phyloP scores from a whole-genome alignment of 2,329 filamentous ascomycete species.

The Cercospora brassicicola region DNA sequence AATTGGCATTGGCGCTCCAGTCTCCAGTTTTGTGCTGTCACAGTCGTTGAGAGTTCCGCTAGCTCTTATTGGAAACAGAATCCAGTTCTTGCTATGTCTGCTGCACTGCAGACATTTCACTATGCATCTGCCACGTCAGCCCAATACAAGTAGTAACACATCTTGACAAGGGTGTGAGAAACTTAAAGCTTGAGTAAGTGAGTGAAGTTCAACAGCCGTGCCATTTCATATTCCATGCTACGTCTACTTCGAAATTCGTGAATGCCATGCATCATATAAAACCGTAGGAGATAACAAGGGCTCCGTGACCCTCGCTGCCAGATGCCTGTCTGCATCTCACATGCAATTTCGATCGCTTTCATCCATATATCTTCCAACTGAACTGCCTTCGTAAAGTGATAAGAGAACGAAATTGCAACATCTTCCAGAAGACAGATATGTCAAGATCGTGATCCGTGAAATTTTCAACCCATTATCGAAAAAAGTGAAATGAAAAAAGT shows the following conservation, averaged over 20 bases:
- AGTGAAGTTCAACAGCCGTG: slow-evolving; percentile 2
- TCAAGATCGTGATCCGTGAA: background rate
- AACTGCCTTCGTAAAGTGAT: background rate
- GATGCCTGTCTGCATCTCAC: background rate
- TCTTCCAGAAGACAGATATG: background rate
- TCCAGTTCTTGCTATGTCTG: background rate
- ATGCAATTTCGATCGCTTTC: background rate
- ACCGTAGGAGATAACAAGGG: background rate
- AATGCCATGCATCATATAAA: slow-evolving; percentile 5
- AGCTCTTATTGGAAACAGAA: background rate
- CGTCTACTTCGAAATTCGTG: background rate
- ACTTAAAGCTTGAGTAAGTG: background rate
- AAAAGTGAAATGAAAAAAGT: background rate
- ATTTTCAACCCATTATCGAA: background rate
- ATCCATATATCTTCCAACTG: background rate
- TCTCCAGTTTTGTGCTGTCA: background rate
- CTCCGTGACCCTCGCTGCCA: background rate
- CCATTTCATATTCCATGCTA: slow-evolving; percentile 5
- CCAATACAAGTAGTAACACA: background rate
- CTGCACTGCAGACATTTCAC: background rate
- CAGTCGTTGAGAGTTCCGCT: background rate
- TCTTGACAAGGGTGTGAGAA: background rate
- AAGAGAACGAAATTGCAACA: background rate
- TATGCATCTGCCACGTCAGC: background rate
- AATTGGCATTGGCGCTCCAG: background rate